phyloP scores from a whole-genome alignment of 164 flowering plant species.

The Saururus chinensis region DNA sequence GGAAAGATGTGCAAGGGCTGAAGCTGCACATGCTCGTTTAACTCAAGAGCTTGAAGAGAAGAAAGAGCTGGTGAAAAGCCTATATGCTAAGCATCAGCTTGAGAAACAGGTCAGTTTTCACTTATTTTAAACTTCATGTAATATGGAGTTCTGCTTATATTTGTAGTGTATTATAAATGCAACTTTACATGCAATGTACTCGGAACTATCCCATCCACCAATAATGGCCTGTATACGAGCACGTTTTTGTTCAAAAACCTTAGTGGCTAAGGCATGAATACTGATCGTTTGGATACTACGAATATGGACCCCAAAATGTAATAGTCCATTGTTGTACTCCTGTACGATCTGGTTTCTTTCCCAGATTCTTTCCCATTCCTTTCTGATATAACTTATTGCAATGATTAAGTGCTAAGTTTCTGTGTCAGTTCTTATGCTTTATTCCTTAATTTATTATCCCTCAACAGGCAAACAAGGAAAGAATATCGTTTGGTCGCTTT shows the following conservation, averaged over 20 bases:
- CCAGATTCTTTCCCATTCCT: no score
- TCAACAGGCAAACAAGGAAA: conserved; percentile 85
- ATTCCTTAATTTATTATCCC: background rate
- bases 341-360: no score
- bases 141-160: background rate
- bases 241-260: no score
- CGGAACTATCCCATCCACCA: background rate
- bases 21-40: conserved; percentile 55
- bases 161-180: background rate
- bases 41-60: conserved; percentile 81
- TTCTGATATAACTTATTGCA: no score
- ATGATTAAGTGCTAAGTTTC: no score
- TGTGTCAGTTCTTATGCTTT: background rate
- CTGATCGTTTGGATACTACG: no score
- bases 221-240: no score
- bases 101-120: conserved; percentile 73
- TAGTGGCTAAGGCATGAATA: no score
- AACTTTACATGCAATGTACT: background rate
- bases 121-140: background rate
- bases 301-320: no score
- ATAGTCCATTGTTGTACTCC: no score
- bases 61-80: conserved; percentile 62
- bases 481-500: conserved; percentile 74
- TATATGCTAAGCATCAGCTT: conserved; percentile 73
- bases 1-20: conserved; percentile 56